Conservation (phyloP, 768 basidiomycete genomes). For the Suillus tomentosus region DNA sequence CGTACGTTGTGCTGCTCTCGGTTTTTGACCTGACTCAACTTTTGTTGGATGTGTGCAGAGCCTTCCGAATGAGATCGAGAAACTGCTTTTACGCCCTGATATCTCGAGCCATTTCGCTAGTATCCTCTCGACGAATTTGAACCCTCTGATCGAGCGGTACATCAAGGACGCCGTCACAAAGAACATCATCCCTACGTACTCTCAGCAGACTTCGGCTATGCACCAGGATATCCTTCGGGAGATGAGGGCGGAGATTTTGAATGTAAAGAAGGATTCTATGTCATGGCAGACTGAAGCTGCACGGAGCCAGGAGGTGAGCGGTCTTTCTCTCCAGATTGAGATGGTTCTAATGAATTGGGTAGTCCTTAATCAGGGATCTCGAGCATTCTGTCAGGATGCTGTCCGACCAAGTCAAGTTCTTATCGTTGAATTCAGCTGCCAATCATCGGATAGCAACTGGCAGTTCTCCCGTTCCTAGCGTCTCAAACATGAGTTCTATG, state of each 20-base stretch:
- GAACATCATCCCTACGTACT: constrained; percentile 74
- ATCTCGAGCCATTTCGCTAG: constrained; percentile 77
- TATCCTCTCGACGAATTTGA: constrained; percentile 68
- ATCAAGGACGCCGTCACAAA: constrained; percentile 79
- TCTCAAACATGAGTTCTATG: constrained; percentile 39
- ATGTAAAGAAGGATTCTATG: constrained; percentile 77
- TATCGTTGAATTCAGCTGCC: constrained; percentile 54
- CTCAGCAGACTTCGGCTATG: constrained; percentile 71
- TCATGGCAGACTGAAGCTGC: constrained; percentile 81
- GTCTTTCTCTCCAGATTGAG: not conserved
- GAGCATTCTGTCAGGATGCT: constrained; percentile 75
- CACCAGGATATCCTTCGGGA: constrained; percentile 81
- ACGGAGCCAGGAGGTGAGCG: constrained; percentile 73
- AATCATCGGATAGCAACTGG: constrained; percentile 39
- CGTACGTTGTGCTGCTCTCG: constrained; percentile 38
- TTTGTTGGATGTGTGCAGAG: constrained; percentile 43
- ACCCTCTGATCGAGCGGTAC: constrained; percentile 77
- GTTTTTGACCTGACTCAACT: not conserved
- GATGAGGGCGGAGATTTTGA: constrained; percentile 72
- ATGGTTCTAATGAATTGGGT: constrained; percentile 16
- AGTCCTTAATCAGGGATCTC: constrained; percentile 79
- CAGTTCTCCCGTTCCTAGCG: constrained; percentile 32
- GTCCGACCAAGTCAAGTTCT: constrained; percentile 81
- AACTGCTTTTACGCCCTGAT: constrained; percentile 73
- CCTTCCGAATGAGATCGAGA: constrained; percentile 78